Evolutionary conservation across 768 basidiomycete species (phyloP), one percentile per base, ranked within the genome.

Genomic region (Megacollybia marginata): DNA sequence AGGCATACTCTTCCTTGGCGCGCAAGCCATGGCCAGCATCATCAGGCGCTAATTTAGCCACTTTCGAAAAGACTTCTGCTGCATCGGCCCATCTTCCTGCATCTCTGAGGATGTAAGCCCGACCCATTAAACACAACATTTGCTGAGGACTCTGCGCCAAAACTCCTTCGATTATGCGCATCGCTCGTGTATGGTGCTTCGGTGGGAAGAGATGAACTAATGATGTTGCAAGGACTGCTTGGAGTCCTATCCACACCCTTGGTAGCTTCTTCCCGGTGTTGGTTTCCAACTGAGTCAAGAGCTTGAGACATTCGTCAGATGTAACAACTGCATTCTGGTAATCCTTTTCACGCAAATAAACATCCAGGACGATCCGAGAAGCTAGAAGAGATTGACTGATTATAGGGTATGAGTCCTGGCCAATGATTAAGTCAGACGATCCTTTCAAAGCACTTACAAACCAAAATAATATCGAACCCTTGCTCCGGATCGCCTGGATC

Each of bases 191-290:
- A 61, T 98, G 95, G 57, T 97, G 86, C 57, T 93, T 93, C 0
- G 95, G 95, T 28, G 94, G 83, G 63, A 80, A 90, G 45, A 88
- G 73, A 59, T 96, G 86, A 4, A 92, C 87, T 13, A 96, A 74
- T 5, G 89, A 81, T 0, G 81, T 84, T 2, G 82, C 85, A 11
- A 95, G 73, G 5, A 74, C 71, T 10, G 82, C 74, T 51, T 92
- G 82, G 60, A 96, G 79, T 3, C 81, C 81, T 44, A 78, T 76
- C 43, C 73, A 73, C 11, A 76, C 75, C 80, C 65, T 75, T 16
- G 59, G 66, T 34, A 82, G 69, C 15, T 66, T 65, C 43, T 74
- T 76, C 0, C 84, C 88, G 12, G 72, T 73, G 40, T 85, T 75
- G 36, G 62, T 57, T 59, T 91, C 84, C 9, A 76, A 59, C 28